Percentiles rank a stretch among this genome's conserved stretches.
Evolutionary conservation across 345 rosid species (phyloP).

Genomic region (Syzygium grande): DNA sequence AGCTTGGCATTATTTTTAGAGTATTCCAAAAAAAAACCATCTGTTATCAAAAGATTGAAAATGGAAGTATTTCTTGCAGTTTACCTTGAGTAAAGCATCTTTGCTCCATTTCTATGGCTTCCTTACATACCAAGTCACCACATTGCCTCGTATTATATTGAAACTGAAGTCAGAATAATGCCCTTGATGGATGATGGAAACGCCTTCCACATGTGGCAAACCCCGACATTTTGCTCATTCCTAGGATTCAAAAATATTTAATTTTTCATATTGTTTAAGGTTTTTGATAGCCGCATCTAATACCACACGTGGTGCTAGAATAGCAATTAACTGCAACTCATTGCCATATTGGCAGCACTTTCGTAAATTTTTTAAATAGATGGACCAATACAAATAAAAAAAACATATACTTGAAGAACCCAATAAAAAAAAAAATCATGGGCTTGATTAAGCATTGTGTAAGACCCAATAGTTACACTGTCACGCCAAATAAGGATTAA

Average conservation of each 20-base stretch:
- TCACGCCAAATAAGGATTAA: neutral
- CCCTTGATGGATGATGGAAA: too few species aligned
- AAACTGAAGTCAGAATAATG: neutral
- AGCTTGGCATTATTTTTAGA: too few species aligned
- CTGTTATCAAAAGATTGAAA: neutral
- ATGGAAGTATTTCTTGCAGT: neutral
- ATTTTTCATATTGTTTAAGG: too few species aligned
- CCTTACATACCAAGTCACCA: neutral
- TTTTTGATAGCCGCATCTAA: neutral
- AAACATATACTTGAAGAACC: neutral
- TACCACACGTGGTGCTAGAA: neutral
- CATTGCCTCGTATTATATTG: neutral
- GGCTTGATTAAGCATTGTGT: neutral
- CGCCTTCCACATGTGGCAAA: too few species aligned
- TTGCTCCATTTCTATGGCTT: neutral
- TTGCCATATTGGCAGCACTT: neutral
- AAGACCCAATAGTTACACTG: too few species aligned
- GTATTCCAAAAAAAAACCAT: too few species aligned
- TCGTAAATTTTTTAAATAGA: too few species aligned
- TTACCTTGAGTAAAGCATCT: neutral
- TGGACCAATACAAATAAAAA: accelerated
- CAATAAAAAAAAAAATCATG: neutral
- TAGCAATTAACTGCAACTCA: neutral
- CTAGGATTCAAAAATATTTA: too few species aligned
- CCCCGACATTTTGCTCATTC: neutral